Evolutionary conservation across 495 filamentous ascomycete species (phyloP), one percentile per base, ranked within the genome.

Genomic region (Aspergillus haitiensis): DNA sequence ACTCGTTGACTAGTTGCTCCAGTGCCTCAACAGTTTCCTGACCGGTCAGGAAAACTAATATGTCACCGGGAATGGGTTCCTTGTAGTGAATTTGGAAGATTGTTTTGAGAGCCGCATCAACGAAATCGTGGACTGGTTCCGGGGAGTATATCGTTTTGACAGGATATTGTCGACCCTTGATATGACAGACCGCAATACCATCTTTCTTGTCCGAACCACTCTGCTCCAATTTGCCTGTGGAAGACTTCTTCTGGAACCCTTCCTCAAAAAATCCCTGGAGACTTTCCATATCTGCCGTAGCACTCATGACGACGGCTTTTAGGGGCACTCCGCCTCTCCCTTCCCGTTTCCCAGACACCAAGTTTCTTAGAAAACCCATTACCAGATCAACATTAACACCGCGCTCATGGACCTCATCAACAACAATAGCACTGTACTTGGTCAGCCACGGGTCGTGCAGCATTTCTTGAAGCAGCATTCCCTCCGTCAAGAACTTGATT

Each of bases 391-490:
- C 93, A 66, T 97, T 96, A n/a, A 96, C 84, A 56, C 93, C 95
- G 56, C 95, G 82, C 74, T 99, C 95, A 75, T 99, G 95, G 3
- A 98, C 92, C 68, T 99, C 95, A 75, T 99, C 95, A 9, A 99
- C 90, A 50, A 98, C 81, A 3, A 99, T 81, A 1, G 88, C 91
- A 61, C 90, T 93, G 69, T 99, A 99, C 65, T 88, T 84, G 33
- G 79, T 83, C 63, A 99, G 75, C 70, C 84, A 78, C 2, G 93
- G 91, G 71, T 98, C 95, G 55, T 87, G 82, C 45, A 98, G 73
- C 78, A 98, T 87, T 71, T 99, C 95, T 73, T 97, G 93, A 12
- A 99, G 78, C 47, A 99, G 78, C 89, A 96, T 98, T 55, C 95
- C 95, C 71, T 99, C 95, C 0, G 95, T 99, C 62, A 99, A 76